Percentiles rank a stretch among this genome's conserved stretches.
These are phyloP conservation scores for Talinum fruticosum DNA, from an alignment of 148 eudicot species.

Conservation along the genomic window DNA sequence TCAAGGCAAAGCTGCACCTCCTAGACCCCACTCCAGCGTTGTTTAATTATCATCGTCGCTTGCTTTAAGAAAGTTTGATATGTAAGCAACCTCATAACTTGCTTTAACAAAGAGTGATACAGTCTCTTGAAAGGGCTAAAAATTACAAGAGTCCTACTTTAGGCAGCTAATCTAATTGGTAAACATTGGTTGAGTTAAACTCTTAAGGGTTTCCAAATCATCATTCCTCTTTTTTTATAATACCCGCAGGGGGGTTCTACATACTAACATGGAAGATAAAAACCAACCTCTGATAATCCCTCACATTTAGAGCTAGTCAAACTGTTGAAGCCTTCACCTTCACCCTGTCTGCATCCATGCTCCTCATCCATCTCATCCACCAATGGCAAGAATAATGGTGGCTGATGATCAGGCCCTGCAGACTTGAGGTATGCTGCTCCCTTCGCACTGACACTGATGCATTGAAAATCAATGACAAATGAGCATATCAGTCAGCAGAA, in stretches of 20 bases:
- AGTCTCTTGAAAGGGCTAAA: too few species aligned
- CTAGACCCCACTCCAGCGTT: background rate
- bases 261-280: conserved; percentile 9
- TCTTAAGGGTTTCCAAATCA: too few species aligned
- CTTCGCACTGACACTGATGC: conserved; percentile 60
- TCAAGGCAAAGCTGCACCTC: background rate
- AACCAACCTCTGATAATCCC: conserved; percentile 58
- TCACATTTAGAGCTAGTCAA: conserved; percentile 35
- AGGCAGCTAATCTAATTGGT: too few species aligned
- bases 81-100: too few species aligned
- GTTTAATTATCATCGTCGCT: background rate
- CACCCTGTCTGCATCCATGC: conserved; percentile 31
- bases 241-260: background rate
- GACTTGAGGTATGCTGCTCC: conserved; percentile 64
- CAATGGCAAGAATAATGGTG: conserved; percentile 53
- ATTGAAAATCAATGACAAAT: conserved; percentile 17
- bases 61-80: too few species aligned
- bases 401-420: conserved; percentile 68
- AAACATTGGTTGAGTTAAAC: too few species aligned
- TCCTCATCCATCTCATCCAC: conserved; percentile 49
- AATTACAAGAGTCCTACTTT: too few species aligned
- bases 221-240: too few species aligned
- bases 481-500: conserved; percentile 5
- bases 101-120: too few species aligned
- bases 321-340: conserved; percentile 34